Conservation (phyloP, 345 rosid genomes). For the Citrus unshiu region DNA sequence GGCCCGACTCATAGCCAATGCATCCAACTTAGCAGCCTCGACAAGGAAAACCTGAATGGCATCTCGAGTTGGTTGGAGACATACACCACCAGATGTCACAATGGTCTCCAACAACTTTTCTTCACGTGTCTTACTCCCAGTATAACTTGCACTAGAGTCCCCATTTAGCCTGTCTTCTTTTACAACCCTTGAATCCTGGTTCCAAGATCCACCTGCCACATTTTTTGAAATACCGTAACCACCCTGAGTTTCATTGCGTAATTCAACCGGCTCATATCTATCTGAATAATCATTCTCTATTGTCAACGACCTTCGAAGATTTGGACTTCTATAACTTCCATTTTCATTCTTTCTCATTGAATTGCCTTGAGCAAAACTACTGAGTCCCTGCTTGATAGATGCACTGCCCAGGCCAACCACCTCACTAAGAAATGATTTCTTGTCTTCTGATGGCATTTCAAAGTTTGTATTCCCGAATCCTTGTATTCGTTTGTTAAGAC, state of each 20-base stretch:
- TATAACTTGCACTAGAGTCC: conserved; percentile 44
- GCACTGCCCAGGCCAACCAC: conserved; percentile 97
- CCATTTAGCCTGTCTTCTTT: conserved; percentile 34
- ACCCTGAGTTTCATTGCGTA: conserved; percentile 44
- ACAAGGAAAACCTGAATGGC: conserved; percentile 72
- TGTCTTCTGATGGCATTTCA: conserved; percentile 73
- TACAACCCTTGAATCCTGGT: conserved; percentile 38
- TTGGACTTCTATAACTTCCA: conserved; percentile 81
- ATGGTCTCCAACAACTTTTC: conserved; percentile 88
- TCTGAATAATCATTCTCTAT: conserved; percentile 56
- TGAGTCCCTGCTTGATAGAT: conserved; percentile 87
- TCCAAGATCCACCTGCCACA: conserved; percentile 61
- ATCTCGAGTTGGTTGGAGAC: conserved; percentile 95
- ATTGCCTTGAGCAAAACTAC: conserved; percentile 68
- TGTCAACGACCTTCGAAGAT: conserved; percentile 87
- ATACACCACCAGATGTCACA: conserved; percentile 92
- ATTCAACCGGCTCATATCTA: conserved; percentile 66
- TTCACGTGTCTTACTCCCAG: conserved; percentile 71
- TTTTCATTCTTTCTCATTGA: conserved; percentile 59
- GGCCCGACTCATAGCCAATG: conserved; percentile 66
- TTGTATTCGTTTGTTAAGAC: conserved; percentile 67
- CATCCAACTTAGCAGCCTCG: conserved; percentile 88
- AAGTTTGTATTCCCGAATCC: conserved; percentile 93
- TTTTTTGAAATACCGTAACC: conserved; percentile 41
- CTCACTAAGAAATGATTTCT: conserved; percentile 85